A percentile compares a stretch with the other conserved stretches of the same genome.
Conservation (phyloP, 2,329 filamentous ascomycete species). For the Fusarium sp. region DNA sequence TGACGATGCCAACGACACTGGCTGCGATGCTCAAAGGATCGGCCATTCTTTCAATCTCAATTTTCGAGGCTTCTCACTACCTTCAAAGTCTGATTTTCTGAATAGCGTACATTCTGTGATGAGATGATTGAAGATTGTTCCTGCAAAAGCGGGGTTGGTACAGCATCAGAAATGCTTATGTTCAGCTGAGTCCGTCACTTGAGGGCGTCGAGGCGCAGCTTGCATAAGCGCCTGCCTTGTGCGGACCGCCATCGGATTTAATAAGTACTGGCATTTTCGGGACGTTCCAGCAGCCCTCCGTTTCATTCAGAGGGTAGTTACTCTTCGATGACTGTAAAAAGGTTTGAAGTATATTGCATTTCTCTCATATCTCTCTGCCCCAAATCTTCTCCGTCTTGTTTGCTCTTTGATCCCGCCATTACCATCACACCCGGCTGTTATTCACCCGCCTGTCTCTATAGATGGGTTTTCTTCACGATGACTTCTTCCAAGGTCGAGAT, state of each 20-base stretch:
- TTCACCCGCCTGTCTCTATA: too few relatives aligned
- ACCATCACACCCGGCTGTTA: neutral
- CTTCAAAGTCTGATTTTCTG: neutral
- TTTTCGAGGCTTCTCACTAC: neutral
- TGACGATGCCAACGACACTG: conserved; percentile 15
- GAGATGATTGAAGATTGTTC: neutral
- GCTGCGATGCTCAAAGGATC: conserved; percentile 23
- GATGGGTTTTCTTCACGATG: neutral
- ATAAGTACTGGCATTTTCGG: neutral
- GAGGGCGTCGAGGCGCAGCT: neutral
- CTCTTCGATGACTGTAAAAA: neutral
- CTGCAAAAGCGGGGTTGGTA: neutral
- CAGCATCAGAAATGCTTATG: neutral
- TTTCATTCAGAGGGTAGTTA: neutral
- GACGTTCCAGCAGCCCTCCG: neutral
- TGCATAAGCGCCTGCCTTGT: neutral
- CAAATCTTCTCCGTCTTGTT: neutral
- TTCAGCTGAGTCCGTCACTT: neutral
- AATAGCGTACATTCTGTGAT: neutral
- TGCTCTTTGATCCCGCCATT: neutral
- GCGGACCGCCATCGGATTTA: neutral
- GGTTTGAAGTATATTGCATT: neutral
- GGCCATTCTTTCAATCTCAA: conserved; percentile 8
- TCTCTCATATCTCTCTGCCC: rapidly evolving
- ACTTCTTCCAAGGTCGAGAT: conserved; percentile 4